Conservation (phyloP, 2,329 filamentous ascomycete species). For the Aspergillus bombycis region DNA sequence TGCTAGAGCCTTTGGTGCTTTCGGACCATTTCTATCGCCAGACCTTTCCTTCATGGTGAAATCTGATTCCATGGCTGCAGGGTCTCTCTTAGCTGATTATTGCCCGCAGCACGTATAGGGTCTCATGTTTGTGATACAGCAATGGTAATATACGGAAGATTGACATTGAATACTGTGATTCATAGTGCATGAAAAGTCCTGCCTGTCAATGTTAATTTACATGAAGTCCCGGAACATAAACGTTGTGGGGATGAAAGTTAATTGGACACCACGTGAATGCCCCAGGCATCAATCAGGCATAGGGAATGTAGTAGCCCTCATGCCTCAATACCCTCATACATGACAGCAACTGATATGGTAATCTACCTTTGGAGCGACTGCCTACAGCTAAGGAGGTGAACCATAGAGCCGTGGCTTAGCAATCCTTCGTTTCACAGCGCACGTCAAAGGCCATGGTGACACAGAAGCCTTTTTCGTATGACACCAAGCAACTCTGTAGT, state of each 20-base stretch:
- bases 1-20: slow-evolving; percentile 8
- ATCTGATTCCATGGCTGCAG: background rate
- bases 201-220: background rate
- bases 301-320: background rate
- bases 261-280: background rate
- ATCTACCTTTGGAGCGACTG: background rate
- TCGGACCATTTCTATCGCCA: background rate
- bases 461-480: too few relatives aligned
- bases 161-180: background rate
- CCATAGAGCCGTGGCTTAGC: too few relatives aligned
- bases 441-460: too few relatives aligned
- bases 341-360: background rate
- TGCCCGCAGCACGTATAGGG: background rate
- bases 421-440: too few relatives aligned
- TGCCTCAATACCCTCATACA: background rate
- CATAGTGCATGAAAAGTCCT: background rate
- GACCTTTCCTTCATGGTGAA: background rate
- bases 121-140: background rate
- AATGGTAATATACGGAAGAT: background rate
- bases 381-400: too few relatives aligned
- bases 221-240: background rate
- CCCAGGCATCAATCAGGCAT: background rate
- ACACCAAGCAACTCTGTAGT: too few relatives aligned
- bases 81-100: background rate
- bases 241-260: background rate